Evolutionary conservation across 108 stramenopile species (phyloP).

Genomic region (Fragilaria crotonensis): DNA sequence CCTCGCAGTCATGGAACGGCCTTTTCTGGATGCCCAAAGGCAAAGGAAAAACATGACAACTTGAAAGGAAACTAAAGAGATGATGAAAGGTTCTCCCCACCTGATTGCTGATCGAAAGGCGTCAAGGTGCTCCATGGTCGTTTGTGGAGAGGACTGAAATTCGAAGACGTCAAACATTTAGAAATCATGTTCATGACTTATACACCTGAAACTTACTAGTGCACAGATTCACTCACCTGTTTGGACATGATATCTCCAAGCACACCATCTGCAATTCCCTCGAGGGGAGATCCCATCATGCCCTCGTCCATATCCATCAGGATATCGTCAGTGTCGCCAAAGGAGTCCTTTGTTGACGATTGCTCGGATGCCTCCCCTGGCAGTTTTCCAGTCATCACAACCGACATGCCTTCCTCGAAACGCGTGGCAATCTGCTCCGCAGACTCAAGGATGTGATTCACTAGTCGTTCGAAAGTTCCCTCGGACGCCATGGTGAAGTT

Average conservation of each 20-base stretch:
- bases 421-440: slow-evolving; percentile 7
- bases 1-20: slow-evolving; percentile 31
- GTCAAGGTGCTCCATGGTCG: slow-evolving; percentile 58
- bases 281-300: slow-evolving; percentile 52
- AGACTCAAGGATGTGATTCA: slow-evolving; percentile 17
- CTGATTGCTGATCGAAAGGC: slow-evolving; percentile 73
- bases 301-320: slow-evolving; percentile 11
- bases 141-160: slow-evolving; percentile 44
- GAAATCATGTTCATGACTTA: not conserved
- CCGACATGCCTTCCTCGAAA: slow-evolving; percentile 18
- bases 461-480: slow-evolving; percentile 9
- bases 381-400: slow-evolving; percentile 7
- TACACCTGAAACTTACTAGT: not conserved
- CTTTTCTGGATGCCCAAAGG: slow-evolving; percentile 26
- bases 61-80: slow-evolving; percentile 57
- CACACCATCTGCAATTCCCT: slow-evolving; percentile 76
- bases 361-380: not conserved
- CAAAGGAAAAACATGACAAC: slow-evolving; percentile 42
- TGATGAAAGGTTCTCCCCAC: slow-evolving; percentile 77
- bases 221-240: slow-evolving; percentile 36
- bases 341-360: not conserved
- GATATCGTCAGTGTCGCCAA: slow-evolving; percentile 12
- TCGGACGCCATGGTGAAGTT: too few species aligned
- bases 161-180: not conserved
- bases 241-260: slow-evolving; percentile 59